A percentile compares a stretch with the other conserved stretches of the same genome.
phyloP scores from a whole-genome alignment of 192 early-diverging fungal genomes.

The Podila horticola region DNA sequence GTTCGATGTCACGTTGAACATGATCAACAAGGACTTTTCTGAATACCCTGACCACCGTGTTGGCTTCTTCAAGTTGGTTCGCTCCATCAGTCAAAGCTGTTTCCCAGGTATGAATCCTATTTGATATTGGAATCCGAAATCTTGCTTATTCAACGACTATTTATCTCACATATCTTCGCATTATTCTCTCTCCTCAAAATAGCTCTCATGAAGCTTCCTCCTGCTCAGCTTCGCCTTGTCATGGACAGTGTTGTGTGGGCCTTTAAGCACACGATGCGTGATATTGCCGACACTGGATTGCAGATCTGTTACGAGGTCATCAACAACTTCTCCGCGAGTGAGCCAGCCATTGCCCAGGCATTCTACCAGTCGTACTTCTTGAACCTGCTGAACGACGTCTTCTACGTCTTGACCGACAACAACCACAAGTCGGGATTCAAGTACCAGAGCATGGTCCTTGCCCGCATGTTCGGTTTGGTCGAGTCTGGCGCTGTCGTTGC shows the following conservation, averaged over 20 bases:
- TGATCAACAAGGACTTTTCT: constrained; percentile 99
- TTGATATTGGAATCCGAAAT: not conserved
- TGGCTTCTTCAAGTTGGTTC: constrained; percentile 93
- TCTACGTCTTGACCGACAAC: constrained; percentile 96
- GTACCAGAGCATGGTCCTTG: constrained; percentile 89
- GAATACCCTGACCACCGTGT: constrained; percentile 98
- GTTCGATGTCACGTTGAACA: constrained; percentile 96
- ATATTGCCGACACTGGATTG: constrained; percentile 94
- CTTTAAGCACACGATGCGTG: constrained; percentile 99
- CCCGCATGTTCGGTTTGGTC: constrained; percentile 89
- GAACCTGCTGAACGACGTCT: constrained; percentile 93
- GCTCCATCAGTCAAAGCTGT: constrained; percentile 91
- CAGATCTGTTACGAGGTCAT: constrained; percentile 89
- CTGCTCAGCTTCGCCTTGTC: constrained; percentile 90
- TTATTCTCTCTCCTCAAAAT: constrained; percentile 12
- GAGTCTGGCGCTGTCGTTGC: constrained; percentile 84
- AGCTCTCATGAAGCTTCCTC: constrained; percentile 86
- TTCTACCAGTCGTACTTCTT: constrained; percentile 96
- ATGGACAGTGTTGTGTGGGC: constrained; percentile 98
- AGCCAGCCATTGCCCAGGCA: constrained; percentile 76
- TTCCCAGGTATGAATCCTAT: constrained; percentile 73
- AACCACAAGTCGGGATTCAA: constrained; percentile 99
- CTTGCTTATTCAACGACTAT: constrained; percentile 6
- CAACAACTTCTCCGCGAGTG: constrained; percentile 83
- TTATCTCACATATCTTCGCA: not conserved